Evolutionary conservation across 164 flowering plant genomes (phyloP), one percentile per base, ranked within the genome.

Genomic region (Santalum album): DNA sequence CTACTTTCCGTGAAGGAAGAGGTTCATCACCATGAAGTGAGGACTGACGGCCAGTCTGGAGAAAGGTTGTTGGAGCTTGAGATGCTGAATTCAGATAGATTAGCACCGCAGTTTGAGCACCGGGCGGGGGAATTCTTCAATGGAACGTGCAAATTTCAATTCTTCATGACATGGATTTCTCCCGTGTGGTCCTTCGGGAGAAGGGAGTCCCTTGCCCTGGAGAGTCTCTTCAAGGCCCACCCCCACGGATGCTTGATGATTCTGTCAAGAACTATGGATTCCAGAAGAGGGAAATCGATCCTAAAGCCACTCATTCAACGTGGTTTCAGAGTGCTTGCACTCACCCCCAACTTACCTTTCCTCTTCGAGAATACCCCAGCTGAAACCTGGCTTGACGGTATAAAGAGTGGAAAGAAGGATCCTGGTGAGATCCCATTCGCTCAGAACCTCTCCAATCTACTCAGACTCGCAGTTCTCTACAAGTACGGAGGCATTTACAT

Each of bases 91-190:
- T 55, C 73, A 47, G 58, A 71, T 22, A 49, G 35, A 5, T 20
- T 56, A 48, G 34, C 76, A 2, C 6, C 19, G 61, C 61, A 51
- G 24, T 81, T 81, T 20, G 73, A 75, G 6, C 22, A 43, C 1
- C 55, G 83, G 14, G 72, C 63, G 32, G 42, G 39, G 16, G 50
- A 59, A 6, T 81, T 81, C 39, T 66, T 78, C 47, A 40, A 54
- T 48, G 19, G 50, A 0, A 48, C 53, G 1, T 87, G 96, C 49
- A 65, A 70, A 51, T 59, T 63, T 20, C 77, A 56, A 54, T 74
- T 86, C 68, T 87, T 85, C 74, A 85, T 87, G 91, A 90, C 95
- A 15, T 90, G 98, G 98, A 80, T 90, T 58, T 72, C 89, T 0
- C 80, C 87, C 0, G 80, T 62, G 4, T 27, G 29, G 6, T 62